These are phyloP conservation scores for Protostelium mycophagum DNA, from an alignment of 78 protist species.

Conservation along the genomic window DNA sequence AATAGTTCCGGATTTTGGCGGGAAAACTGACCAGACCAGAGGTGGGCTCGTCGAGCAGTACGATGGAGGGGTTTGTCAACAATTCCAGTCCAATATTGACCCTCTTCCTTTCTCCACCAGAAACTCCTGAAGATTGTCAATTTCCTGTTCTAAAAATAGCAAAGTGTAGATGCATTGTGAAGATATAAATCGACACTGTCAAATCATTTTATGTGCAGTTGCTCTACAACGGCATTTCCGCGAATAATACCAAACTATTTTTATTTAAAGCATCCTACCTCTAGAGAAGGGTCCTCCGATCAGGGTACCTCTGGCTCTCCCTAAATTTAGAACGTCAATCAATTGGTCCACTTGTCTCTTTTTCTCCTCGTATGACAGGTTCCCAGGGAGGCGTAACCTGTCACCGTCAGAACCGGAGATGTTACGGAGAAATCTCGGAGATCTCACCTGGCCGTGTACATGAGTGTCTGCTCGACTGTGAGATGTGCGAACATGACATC, in stretches of 20 bases:
- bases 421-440: not conserved
- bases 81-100: conserved; percentile 65
- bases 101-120: conserved; percentile 83
- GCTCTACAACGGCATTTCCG: no score
- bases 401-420: not conserved
- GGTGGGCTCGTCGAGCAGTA: not conserved
- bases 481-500: conserved; percentile 23
- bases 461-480: conserved; percentile 22
- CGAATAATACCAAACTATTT: no score
- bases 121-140: conserved; percentile 75
- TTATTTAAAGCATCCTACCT: no score
- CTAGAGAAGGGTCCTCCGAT: conserved; percentile 22
- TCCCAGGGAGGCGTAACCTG: conserved; percentile 4
- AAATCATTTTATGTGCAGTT: not conserved
- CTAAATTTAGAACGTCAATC: conserved; percentile 6
- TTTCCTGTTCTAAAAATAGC: not conserved
- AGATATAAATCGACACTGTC: not conserved
- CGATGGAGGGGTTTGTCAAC: conserved; percentile 49
- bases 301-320: conserved; percentile 1
- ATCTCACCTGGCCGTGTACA: conserved; percentile 24
- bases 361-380: conserved; percentile 9
- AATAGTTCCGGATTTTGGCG: not conserved
- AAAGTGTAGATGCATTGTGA: conserved; percentile 38
- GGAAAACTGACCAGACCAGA: not conserved
- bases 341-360: conserved; percentile 10